Evolutionary conservation across 2,329 filamentous ascomycete genomes (phyloP).

Genomic region (Neonectria ditissima): DNA sequence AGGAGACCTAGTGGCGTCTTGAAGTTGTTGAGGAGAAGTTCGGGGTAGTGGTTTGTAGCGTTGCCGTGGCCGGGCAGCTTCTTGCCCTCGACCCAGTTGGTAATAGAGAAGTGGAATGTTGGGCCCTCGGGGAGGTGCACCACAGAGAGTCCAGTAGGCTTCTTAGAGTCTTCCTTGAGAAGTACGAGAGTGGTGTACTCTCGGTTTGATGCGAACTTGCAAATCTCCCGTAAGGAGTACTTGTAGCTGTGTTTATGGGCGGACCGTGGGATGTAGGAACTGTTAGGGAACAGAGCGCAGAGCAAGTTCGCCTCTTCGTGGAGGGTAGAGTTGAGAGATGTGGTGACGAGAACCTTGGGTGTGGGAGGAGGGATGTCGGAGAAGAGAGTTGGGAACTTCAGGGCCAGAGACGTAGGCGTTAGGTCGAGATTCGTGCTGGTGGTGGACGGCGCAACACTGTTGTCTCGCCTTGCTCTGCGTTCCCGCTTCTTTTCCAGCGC

Average conservation of each 20-base stretch:
- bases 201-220: slow-evolving; percentile 83
- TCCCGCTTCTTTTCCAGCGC: slow-evolving; percentile 58
- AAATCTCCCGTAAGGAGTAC: slow-evolving; percentile 92
- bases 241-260: slow-evolving; percentile 88
- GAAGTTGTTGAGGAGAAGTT: slow-evolving; percentile 93
- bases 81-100: slow-evolving; percentile 90
- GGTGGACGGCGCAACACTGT: slow-evolving; percentile 68
- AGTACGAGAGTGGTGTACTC: slow-evolving; percentile 88
- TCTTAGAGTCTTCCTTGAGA: slow-evolving; percentile 90
- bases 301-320: slow-evolving; percentile 86
- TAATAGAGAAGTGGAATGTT: slow-evolving; percentile 92
- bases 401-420: slow-evolving; percentile 68
- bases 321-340: slow-evolving; percentile 87
- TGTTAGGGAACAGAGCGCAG: slow-evolving; percentile 85
- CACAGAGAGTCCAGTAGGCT: slow-evolving; percentile 83
- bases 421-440: slow-evolving; percentile 74
- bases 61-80: slow-evolving; percentile 90
- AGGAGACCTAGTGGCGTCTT: slow-evolving; percentile 90
- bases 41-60: slow-evolving; percentile 89
- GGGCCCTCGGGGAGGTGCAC: slow-evolving; percentile 87
- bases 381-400: slow-evolving; percentile 73
- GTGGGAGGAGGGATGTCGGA: slow-evolving; percentile 67
- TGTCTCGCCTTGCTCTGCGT: slow-evolving; percentile 59
- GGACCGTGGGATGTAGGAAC: slow-evolving; percentile 86
- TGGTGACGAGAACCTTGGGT: slow-evolving; percentile 94